Conservation (phyloP, 768 basidiomycete species). For the Gautieria morchelliformis region DNA sequence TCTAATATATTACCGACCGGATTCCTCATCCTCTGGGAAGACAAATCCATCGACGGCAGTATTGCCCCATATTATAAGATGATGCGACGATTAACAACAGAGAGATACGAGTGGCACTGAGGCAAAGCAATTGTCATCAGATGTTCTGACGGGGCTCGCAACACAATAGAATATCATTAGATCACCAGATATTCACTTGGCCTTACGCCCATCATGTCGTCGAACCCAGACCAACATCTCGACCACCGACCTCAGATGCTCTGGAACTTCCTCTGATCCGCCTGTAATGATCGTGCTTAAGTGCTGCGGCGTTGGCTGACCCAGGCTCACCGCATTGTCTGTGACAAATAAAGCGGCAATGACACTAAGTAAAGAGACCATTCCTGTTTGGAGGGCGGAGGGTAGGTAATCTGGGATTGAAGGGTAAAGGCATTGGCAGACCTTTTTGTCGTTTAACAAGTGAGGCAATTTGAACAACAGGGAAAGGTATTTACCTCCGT, state of each 20-base stretch:
- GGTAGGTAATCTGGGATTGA: slow-evolving; percentile 2
- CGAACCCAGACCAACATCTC: neutral
- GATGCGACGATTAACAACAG: too few relatives aligned
- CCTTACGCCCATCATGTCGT: neutral
- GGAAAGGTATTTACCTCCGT: neutral
- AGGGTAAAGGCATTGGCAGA: neutral
- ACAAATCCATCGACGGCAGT: too few relatives aligned
- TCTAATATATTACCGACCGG: too few relatives aligned
- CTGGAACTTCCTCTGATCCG: neutral
- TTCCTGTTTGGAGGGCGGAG: slow-evolving; percentile 1
- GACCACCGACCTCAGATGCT: neutral
- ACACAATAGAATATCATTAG: neutral
- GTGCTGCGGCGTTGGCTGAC: neutral
- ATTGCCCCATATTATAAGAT: too few relatives aligned
- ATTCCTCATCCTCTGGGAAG: too few relatives aligned
- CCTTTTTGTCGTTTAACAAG: neutral
- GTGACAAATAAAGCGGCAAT: neutral
- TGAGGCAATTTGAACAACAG: too few relatives aligned
- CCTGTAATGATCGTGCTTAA: neutral
- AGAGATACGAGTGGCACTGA: too few relatives aligned
- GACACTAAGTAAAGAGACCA: neutral
- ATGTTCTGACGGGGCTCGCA: neutral
- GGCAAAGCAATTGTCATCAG: too few relatives aligned
- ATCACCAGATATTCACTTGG: too few relatives aligned
- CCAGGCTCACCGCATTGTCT: neutral